phyloP scores from a whole-genome alignment of 176 grass and related monocot genomes.

The Luzula sylvatica region DNA sequence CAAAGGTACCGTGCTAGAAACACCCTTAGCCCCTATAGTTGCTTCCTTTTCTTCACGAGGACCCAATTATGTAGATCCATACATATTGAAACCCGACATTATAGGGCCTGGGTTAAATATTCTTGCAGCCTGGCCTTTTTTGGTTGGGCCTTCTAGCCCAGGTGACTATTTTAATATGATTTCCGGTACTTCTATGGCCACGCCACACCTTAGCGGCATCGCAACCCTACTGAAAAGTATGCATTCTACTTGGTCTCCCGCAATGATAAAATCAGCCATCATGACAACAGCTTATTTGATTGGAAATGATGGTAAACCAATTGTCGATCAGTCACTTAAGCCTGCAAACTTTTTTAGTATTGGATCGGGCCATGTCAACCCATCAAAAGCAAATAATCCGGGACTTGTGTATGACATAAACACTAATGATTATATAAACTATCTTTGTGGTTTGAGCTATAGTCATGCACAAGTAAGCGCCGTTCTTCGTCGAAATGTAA shows the following conservation, averaged over 20 bases:
- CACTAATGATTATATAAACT: constrained; percentile 6
- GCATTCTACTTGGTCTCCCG: constrained; percentile 23
- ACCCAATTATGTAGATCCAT: constrained; percentile 13
- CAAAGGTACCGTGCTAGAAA: constrained; percentile 10
- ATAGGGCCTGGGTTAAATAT: constrained; percentile 51
- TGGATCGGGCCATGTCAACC: constrained; percentile 43
- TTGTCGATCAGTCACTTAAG: neutral
- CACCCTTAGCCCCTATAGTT: constrained; percentile 19
- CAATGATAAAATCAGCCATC: constrained; percentile 22
- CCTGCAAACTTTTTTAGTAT: neutral
- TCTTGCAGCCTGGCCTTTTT: constrained; percentile 28
- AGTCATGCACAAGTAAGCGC: constrained; percentile 22
- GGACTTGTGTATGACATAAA: constrained; percentile 24
- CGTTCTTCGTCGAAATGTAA: constrained; percentile 8
- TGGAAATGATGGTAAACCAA: neutral
- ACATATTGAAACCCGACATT: constrained; percentile 55
- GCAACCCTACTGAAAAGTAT: constrained; percentile 18
- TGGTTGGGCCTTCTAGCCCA: too few relatives aligned
- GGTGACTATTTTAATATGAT: neutral
- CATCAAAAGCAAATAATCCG: constrained; percentile 29
- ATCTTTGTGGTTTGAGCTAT: constrained; percentile 39
- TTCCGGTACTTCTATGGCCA: constrained; percentile 23
- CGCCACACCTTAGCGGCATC: constrained; percentile 24
- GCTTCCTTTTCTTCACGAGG: constrained; percentile 41
- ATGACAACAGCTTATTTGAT: constrained; percentile 30